Conservation (phyloP, 2,329 filamentous ascomycete genomes). For the Colletotrichum endophyticum region DNA sequence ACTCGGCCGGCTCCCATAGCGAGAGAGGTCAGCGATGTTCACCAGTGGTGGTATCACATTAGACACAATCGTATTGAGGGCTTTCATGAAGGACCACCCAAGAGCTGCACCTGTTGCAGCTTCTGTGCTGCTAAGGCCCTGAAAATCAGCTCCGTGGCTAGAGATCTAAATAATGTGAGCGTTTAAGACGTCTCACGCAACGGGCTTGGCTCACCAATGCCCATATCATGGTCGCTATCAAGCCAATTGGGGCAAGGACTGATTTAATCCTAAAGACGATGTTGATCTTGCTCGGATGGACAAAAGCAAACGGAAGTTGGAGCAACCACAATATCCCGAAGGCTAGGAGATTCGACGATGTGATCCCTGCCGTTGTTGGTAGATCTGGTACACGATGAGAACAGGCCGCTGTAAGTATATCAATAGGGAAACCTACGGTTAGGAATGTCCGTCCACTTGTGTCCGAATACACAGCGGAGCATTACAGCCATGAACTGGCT, state of each 20-base stretch:
- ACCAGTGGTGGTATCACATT: not conserved
- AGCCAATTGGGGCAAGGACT: not conserved
- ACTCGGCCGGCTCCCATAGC: not conserved
- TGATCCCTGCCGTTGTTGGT: not conserved
- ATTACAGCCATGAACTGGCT: constrained; percentile 14
- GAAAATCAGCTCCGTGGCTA: not conserved
- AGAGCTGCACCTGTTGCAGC: not conserved
- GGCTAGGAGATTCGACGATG: not conserved
- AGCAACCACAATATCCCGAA: not conserved
- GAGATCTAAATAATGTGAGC: not conserved
- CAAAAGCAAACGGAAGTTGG: not conserved
- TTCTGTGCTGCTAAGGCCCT: not conserved
- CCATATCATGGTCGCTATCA: not conserved
- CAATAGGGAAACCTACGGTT: not conserved
- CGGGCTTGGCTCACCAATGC: not conserved
- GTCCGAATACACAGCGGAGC: constrained; percentile 22
- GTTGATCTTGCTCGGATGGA: not conserved
- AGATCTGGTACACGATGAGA: not conserved
- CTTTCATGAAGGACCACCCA: not conserved
- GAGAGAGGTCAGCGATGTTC: not conserved
- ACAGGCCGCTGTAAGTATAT: not conserved
- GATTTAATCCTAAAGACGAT: not conserved
- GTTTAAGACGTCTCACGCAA: not conserved
- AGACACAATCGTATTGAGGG: not conserved
- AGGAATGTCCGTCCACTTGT: constrained; percentile 15